Base-by-base conservation (phyloP, 2,329 filamentous ascomycete genomes). In the Metarhizium brunneum region DNA sequence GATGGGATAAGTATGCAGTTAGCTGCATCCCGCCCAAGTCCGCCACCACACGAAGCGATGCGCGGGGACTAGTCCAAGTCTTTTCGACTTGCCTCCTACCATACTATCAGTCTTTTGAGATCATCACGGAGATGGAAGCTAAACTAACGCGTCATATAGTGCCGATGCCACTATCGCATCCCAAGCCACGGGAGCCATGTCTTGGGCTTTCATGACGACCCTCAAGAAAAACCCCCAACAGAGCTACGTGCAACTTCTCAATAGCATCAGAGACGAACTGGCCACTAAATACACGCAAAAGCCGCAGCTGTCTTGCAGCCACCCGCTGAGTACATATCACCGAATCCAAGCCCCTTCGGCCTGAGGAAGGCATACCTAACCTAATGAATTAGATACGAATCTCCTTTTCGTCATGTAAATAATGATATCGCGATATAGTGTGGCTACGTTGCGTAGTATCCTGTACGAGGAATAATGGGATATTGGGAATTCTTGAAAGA, bases 161-260 rank as follows among this genome's bases (percentile, higher is more conserved):
- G 88, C 90, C 71, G 94, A 99, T 69, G 92, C 92, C n/a, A 88
- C 85, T 20, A 96, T 97, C 64, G 84, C 81, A 40, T 87, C 91
- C 53, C 83, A 96, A 73, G 92, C 94, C 32, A 97, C 94, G 0
- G 94, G 94, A 53, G 94, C 94, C 67, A 97, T 99, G 94, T 96
- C 91, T 1, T 97, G 89, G 85, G 94, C 94, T 10, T 99, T 99
- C 70, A 92, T 99, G 69, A 87, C 80, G 5, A 87, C 92, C 47
- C 81, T 99, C 62, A 92, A 90, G 76, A 96, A 96, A 81, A 95
- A 97, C 70, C 92, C 92, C 0, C 91, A 96, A 68, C 94, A 99
- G 77, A 96, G 91, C 76, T 99, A 99, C 67, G 92, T 99, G 53
- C 88, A 96, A 75, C 77, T 99, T 59, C 81, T 99, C 64, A 97